Base-by-base conservation (phyloP, 2,329 filamentous ascomycete genomes). In the Coniella lustricola region DNA sequence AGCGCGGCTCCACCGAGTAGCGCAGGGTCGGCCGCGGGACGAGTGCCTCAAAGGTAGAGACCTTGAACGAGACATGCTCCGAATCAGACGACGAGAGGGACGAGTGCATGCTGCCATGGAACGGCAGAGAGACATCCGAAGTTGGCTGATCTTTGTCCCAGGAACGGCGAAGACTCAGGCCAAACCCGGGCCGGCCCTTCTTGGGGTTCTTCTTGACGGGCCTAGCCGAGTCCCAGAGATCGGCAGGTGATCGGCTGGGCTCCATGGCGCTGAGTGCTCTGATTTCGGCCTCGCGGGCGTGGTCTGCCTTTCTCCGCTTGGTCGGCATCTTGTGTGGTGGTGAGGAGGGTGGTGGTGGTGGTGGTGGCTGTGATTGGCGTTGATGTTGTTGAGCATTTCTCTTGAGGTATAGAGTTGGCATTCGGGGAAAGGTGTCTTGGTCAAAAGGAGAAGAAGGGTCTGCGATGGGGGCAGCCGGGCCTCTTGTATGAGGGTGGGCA, bases 1-100 rank as follows among this genome's bases (percentile, higher is more conserved):
- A 37, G 56, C 83, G 75, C 16, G 85, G 76, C 49, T 82, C 77
- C 21, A 82, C 76, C 4, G 84, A 79, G 64, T 84, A 89, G 53
- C 84, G 84, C 48, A 97, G 77, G 0, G 86, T 90, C 12, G 93
- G 93, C 40, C 90, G 80, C 5, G 93, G 91, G 9, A 87, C 84
- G 54, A 96, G 79, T n/a, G 87, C 79, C 53, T 87, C 85, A 45
- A 96, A 74, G 10, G 82, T 76, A 44, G 88, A 89, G 43, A 97
- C 76, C 57, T 84, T 88, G 73, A 86, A 97, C 0, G 87, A 84
- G 47, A 82, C 76, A 51, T 81, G 77, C 55, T 93, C 88, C 1
- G 85, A 85, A 49, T 81, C 76, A 40, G 82, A 84, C 0, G 82
- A 84, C 0, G 88, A 90, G 66, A 90, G 77, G 52, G 79, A 82